Evolutionary conservation across 2,329 filamentous ascomycete genomes (phyloP), one percentile per base, ranked within the genome.

Genomic region (Xylariaceae sp.): DNA sequence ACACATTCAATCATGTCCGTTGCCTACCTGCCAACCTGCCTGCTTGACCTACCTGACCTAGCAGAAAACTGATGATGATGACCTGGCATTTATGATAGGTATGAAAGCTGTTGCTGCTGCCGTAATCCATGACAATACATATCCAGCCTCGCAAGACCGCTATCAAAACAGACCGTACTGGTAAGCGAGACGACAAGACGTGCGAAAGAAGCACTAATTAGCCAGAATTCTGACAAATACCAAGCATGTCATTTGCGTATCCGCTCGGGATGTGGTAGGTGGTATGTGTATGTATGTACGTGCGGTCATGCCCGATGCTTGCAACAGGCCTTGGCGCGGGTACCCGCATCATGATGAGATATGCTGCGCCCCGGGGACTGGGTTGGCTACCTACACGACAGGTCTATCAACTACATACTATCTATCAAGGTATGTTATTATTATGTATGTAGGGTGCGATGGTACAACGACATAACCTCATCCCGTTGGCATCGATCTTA

Each of bases 41-140:
- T 30, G 23, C 23, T 30, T 30, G 23, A 30, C 23, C 23, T 30
- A 30, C 23, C 23, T 30, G 23, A 30, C 23, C 23, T 30, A 5
- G 23, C 23, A 30, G 23, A 30, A 30, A 30, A 30, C 4, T 30
- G 23, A 5, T 30, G 23, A 53, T 59, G 52, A 58, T 60, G 53
- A 58, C 58, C 54, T 56, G 51, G 55, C 56, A 55, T 58, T 47
- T 50, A 50, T 55, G 49, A 53, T 37, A 53, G 9, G 37, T 13
- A 13, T 42, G 9, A 42, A 9, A 18, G 17, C 17, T 18, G 9
- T 9, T 42, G 37, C 37, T 49, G 18, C 39, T 44, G n/a, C 18
- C 4, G 42, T 51, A 45, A 45, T 45, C 42, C 42, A 45, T 45
- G 23, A 30, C 23, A 30, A 30, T 42, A 42, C 37, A 42, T 45